Conservation (phyloP, 202 grass and related monocot species). For the Musa balbisiana region DNA sequence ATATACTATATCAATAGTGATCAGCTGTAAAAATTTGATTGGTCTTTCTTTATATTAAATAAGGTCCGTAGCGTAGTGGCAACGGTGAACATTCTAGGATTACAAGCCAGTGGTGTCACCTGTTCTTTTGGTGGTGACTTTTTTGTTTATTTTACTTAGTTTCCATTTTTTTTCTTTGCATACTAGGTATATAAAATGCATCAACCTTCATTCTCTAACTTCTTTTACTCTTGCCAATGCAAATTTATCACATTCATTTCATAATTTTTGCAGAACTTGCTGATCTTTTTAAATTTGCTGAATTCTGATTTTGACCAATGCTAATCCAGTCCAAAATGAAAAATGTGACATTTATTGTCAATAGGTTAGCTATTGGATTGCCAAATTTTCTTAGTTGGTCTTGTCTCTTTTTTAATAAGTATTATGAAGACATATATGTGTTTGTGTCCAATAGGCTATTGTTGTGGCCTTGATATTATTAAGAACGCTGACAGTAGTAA, state of each 20-base stretch:
- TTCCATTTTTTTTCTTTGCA: not conserved
- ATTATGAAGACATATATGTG: not conserved
- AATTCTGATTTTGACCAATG: not conserved
- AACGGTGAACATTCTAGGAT: too few relatives aligned
- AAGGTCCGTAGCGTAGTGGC: too few relatives aligned
- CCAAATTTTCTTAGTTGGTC: not conserved
- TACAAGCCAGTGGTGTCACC: too few relatives aligned
- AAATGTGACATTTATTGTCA: not conserved
- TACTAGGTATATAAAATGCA: not conserved
- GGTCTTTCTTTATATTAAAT: too few relatives aligned
- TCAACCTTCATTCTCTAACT: not conserved
- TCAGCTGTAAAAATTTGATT: too few relatives aligned
- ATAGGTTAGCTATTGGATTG: not conserved
- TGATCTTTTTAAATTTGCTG: not conserved
- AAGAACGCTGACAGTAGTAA: not conserved
- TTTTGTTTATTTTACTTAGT: too few relatives aligned
- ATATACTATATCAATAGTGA: too few relatives aligned
- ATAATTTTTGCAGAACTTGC: not conserved
- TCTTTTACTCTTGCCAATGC: not conserved
- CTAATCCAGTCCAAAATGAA: not conserved
- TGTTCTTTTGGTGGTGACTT: too few relatives aligned
- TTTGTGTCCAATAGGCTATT: not conserved
- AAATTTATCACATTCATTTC: too few relatives aligned
- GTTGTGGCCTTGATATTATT: not conserved
- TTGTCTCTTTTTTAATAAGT: not conserved